phyloP scores from a whole-genome alignment of 257 asterid species.

The Solanum paucissectum region DNA sequence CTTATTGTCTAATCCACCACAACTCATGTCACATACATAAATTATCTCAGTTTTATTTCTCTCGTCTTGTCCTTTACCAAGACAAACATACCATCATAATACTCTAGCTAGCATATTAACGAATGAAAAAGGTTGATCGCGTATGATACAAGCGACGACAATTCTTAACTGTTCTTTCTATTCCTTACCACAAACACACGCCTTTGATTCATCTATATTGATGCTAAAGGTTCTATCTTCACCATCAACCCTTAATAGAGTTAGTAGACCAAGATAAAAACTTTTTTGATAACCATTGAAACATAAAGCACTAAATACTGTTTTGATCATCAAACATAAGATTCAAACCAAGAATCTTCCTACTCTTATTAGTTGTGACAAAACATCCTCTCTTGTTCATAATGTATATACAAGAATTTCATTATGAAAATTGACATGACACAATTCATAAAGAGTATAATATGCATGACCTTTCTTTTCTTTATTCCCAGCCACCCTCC shows the following conservation, averaged over 20 bases:
- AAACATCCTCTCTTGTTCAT: too few relatives aligned
- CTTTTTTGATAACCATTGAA: too few relatives aligned
- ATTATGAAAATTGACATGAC: not conserved
- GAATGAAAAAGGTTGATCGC: too few relatives aligned
- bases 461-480: not conserved
- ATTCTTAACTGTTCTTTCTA: too few relatives aligned
- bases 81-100: not conserved
- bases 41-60: too few relatives aligned
- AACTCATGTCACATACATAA: not conserved
- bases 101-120: not conserved
- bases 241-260: not conserved
- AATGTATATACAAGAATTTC: not conserved
- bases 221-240: not conserved
- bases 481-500: not conserved
- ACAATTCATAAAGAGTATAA: not conserved
- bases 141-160: not conserved
- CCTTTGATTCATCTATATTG: not conserved
- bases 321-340: not conserved
- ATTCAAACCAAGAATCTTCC: not conserved
- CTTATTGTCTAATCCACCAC: not conserved
- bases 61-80: not conserved
- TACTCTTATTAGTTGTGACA: too few relatives aligned
- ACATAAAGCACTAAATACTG: not conserved
- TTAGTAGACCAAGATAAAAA: not conserved
- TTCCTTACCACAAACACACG: too few relatives aligned